Percentiles rank a stretch among this genome's conserved stretches.
phyloP scores from a whole-genome alignment of 208 protist species.

The Leishmania martiniquensis region DNA sequence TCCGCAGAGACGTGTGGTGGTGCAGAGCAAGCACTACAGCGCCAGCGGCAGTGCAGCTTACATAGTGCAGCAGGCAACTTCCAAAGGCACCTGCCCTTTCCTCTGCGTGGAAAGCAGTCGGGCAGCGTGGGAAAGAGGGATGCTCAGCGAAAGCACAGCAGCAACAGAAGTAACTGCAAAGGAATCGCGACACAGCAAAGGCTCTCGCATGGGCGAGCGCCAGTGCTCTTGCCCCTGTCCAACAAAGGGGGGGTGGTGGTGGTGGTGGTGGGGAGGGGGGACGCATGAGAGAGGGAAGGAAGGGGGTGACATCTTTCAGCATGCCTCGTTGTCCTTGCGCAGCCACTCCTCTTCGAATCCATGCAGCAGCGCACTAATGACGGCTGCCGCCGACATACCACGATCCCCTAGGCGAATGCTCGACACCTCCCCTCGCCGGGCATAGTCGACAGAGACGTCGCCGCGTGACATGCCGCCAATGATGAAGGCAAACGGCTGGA shows the following conservation, averaged over 20 bases:
- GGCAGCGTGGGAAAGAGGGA: no score
- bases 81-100: no score
- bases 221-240: background rate
- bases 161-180: no score
- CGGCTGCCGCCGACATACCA: constrained; percentile 86
- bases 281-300: background rate
- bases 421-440: constrained; percentile 52
- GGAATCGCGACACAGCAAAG: background rate
- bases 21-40: background rate
- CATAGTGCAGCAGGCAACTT: no score
- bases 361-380: constrained; percentile 68
- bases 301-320: background rate
- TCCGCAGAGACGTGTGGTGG: background rate
- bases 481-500: constrained; percentile 86
- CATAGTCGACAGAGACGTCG: constrained; percentile 79
- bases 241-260: background rate
- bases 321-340: constrained; percentile 74
- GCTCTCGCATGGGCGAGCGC: background rate
- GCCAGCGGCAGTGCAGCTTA: background rate
- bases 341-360: constrained; percentile 90
- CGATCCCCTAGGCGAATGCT: constrained; percentile 74
- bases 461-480: constrained; percentile 89
- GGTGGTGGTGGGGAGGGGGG: background rate
- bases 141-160: no score
- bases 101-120: no score